Evolutionary conservation across 2,329 filamentous ascomycete genomes (phyloP).

Genomic region (Botrytis byssoidea): DNA sequence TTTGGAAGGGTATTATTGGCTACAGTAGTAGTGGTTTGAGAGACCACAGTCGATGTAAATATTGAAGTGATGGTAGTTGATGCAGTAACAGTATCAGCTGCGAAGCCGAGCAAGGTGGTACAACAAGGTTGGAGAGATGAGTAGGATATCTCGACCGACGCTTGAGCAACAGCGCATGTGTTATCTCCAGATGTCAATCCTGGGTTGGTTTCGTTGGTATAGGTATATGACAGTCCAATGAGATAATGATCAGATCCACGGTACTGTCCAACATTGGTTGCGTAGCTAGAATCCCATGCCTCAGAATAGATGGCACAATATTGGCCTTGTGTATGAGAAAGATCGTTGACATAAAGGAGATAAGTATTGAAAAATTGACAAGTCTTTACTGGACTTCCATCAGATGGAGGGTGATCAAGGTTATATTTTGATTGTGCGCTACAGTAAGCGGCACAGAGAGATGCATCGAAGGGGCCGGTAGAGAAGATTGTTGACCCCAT

Average conservation of each 20-base stretch:
- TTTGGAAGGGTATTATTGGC: not conserved
- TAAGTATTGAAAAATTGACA: not conserved
- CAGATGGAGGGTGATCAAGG: not conserved
- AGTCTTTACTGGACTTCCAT: not conserved
- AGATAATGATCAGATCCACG: not conserved
- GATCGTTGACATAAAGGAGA: not conserved
- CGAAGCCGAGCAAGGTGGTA: not conserved
- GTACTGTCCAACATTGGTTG: not conserved
- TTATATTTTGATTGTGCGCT: not conserved
- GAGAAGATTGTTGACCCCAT: not conserved
- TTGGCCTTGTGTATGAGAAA: not conserved
- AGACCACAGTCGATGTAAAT: not conserved
- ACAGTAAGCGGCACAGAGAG: not conserved
- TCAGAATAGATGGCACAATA: constrained; percentile 2
- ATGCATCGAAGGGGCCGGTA: not conserved
- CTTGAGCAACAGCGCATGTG: not conserved
- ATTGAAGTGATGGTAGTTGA: not conserved
- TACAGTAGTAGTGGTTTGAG: not conserved
- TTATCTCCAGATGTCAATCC: not conserved
- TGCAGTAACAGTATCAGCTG: not conserved
- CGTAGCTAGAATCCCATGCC: not conserved
- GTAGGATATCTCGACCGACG: not conserved
- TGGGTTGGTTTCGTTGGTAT: not conserved
- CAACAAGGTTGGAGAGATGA: not conserved
- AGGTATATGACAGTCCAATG: not conserved